A percentile compares a stretch with the other conserved stretches of the same genome.
These are phyloP conservation scores for Aspergillus coremiiformis DNA, from an alignment of 495 filamentous ascomycete genomes.

Conservation along the genomic window DNA sequence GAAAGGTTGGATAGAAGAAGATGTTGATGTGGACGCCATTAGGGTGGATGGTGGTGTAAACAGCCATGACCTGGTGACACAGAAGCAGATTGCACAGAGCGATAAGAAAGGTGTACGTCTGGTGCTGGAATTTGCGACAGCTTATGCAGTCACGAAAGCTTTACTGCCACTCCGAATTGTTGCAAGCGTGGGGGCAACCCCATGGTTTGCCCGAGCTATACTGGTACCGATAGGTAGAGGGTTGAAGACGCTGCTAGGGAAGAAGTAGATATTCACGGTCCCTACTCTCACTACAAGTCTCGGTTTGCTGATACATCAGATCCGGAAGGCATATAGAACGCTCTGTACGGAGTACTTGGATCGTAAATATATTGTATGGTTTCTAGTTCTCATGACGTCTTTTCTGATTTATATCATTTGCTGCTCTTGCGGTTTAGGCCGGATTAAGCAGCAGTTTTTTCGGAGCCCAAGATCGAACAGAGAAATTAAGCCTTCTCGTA, in stretches of 20 bases:
- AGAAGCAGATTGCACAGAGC: neutral
- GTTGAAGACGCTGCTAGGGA: constrained; percentile 34
- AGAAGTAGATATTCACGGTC: constrained; percentile 8
- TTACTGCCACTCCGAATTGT: constrained; percentile 68
- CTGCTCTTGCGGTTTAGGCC: constrained; percentile 16
- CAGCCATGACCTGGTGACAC: neutral
- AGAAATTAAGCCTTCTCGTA: constrained; percentile 72
- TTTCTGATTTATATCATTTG: constrained; percentile 15
- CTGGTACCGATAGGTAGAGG: constrained; percentile 41
- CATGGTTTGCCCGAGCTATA: constrained; percentile 78
- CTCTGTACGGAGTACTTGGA: neutral
- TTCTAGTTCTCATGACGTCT: constrained; percentile 26
- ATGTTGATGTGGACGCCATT: constrained; percentile 29
- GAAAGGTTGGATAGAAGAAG: constrained; percentile 55
- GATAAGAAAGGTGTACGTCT: constrained; percentile 42
- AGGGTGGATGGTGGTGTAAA: constrained; percentile 19
- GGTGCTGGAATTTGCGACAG: constrained; percentile 67
- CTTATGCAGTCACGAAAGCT: constrained; percentile 82
- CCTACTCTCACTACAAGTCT: neutral
- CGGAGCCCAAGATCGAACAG: constrained; percentile 14
- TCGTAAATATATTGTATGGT: constrained; percentile 12
- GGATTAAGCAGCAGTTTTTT: constrained; percentile 11
- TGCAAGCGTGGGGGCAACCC: constrained; percentile 78
- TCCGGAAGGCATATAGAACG: neutral
- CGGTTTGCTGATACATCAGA: neutral